Percentiles rank a stretch among this genome's conserved stretches.
Conservation (phyloP, 2,329 filamentous ascomycete genomes). For the Colletotrichum liriopes region DNA sequence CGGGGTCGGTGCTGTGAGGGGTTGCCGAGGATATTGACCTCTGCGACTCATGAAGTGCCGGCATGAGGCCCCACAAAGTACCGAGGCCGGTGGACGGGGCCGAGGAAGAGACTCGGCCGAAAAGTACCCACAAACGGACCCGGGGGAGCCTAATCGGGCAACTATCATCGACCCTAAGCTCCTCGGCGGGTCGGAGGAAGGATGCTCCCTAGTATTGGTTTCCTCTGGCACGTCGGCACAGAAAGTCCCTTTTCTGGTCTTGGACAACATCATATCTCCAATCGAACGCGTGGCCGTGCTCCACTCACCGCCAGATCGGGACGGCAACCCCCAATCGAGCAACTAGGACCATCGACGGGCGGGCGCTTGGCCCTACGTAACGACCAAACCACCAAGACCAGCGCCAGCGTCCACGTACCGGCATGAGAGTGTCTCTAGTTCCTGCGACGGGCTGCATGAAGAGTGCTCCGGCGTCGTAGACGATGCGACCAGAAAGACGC, state of each 20-base stretch:
- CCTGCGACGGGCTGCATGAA: conserved; percentile 4
- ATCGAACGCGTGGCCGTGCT: conserved; percentile 26
- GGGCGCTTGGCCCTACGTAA: conserved; percentile 27
- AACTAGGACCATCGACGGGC: neutral
- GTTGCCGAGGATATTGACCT: neutral
- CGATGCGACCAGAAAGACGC: neutral
- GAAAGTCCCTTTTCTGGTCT: conserved; percentile 8
- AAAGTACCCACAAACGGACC: no score
- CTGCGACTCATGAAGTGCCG: neutral
- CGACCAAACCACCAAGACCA: neutral
- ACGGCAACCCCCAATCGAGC: conserved; percentile 7
- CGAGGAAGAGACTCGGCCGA: neutral
- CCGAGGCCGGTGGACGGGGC: conserved; percentile 6
- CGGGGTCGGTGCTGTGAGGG: conserved; percentile 25
- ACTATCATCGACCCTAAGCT: conserved; percentile 3
- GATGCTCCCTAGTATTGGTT: neutral
- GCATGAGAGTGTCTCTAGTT: conserved; percentile 11
- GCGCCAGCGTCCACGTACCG: conserved; percentile 5
- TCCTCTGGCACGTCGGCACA: conserved; percentile 15
- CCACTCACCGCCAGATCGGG: conserved; percentile 27
- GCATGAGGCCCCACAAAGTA: conserved; percentile 6
- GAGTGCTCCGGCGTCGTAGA: neutral
- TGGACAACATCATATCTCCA: conserved; percentile 31
- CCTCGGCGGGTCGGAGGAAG: neutral
- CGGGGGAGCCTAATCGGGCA: neutral